Percentiles rank a stretch among this genome's conserved stretches.
These are phyloP conservation scores for Pilaira anomala DNA, from an alignment of 192 early-diverging fungal genomes.

Conservation along the genomic window DNA sequence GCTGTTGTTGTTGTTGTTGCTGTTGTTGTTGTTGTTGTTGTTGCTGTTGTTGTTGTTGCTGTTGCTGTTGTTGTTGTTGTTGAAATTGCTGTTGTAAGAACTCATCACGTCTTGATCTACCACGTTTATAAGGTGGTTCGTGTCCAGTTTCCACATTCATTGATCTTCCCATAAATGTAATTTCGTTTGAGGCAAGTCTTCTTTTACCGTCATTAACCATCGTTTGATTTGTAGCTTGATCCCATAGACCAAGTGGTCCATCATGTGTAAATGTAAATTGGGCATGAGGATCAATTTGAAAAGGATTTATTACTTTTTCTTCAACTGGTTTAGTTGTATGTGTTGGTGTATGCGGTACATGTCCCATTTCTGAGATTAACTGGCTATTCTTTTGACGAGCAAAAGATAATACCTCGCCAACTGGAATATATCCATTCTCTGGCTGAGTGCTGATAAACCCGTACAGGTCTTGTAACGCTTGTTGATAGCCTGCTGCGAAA, in stretches of 20 bases:
- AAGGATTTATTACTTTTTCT: constrained; percentile 22
- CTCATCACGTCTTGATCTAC: constrained; percentile 24
- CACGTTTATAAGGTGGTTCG: constrained; percentile 35
- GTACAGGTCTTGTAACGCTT: constrained; percentile 49
- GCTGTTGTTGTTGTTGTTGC: not conserved
- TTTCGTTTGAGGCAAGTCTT: constrained; percentile 20
- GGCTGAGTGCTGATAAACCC: constrained; percentile 48
- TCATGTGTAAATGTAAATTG: constrained; percentile 37
- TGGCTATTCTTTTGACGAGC: constrained; percentile 35
- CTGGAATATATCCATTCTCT: constrained; percentile 32
- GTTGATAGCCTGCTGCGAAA: constrained; percentile 50
- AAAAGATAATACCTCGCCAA: constrained; percentile 35
- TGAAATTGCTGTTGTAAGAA: not conserved
- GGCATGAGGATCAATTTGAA: constrained; percentile 35
- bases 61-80: not conserved
- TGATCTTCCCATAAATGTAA: constrained; percentile 36
- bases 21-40: not conserved
- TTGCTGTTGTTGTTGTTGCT: not conserved
- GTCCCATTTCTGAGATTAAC: constrained; percentile 26
- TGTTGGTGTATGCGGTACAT: not conserved
- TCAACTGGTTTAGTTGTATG: constrained; percentile 9
- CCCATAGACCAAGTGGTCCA: not conserved
- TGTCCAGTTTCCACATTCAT: constrained; percentile 20
- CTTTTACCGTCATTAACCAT: constrained; percentile 12
- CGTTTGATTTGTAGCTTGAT: not conserved